A percentile compares a stretch with the other conserved stretches of the same genome.
phyloP scores from a whole-genome alignment of 345 rosid species.

The Tarenaya hassleriana region DNA sequence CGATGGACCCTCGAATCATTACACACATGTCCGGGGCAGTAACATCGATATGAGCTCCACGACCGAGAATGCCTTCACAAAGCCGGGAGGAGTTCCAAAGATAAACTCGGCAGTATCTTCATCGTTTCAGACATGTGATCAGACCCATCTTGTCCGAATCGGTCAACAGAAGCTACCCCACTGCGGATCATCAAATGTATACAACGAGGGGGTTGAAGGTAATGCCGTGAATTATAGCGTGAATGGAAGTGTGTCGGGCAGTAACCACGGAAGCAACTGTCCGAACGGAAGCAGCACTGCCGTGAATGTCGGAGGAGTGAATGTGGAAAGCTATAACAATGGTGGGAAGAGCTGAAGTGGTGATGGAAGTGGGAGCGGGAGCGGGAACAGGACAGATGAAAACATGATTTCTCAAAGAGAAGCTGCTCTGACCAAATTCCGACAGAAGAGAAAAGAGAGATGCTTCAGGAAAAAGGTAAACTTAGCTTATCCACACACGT shows the following conservation, averaged over 20 bases:
- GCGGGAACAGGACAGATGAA: constrained; percentile 22
- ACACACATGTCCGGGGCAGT: constrained; percentile 53
- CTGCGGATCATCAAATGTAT: constrained; percentile 28
- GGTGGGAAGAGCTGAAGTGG: constrained; percentile 37
- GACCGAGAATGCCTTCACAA: constrained; percentile 36
- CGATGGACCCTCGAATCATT: constrained; percentile 37
- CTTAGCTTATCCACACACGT: background rate
- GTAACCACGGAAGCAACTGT: constrained; percentile 51
- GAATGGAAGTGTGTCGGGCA: constrained; percentile 61
- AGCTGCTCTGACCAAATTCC: constrained; percentile 73
- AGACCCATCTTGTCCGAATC: constrained; percentile 13
- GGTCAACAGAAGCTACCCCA: constrained; percentile 26
- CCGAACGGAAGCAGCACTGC: constrained; percentile 47
- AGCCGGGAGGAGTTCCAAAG: constrained; percentile 36
- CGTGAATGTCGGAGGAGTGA: constrained; percentile 40
- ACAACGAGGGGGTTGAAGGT: constrained; percentile 27
- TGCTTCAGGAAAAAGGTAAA: constrained; percentile 74
- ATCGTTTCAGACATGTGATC: constrained; percentile 27
- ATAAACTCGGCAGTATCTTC: constrained; percentile 33
- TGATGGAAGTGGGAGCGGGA: constrained; percentile 26
- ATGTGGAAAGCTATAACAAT: constrained; percentile 46
- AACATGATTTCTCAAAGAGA: constrained; percentile 48
- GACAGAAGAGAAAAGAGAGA: constrained; percentile 78
- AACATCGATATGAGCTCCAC: constrained; percentile 47
- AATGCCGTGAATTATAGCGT: constrained; percentile 47